phyloP scores from a whole-genome alignment of 106 monocot species.

The Dactylorhiza incarnata region DNA sequence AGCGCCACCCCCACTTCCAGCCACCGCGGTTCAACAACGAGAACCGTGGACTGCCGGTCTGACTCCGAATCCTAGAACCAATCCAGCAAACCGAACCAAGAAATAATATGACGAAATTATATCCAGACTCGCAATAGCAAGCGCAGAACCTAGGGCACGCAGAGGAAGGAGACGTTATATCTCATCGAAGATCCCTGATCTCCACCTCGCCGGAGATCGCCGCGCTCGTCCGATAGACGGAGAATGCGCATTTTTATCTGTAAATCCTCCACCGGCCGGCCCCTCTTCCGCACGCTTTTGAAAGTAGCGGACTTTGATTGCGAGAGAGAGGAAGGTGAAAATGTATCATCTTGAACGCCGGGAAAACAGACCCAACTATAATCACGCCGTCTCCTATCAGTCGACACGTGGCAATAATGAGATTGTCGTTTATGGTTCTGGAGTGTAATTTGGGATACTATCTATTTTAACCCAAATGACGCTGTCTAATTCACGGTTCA shows the following conservation, averaged over 20 bases:
- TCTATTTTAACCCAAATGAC: too few species aligned
- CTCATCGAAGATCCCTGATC: background rate
- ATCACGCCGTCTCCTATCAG: too few species aligned
- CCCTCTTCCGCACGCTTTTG: conserved; percentile 1
- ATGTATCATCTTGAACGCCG: too few species aligned
- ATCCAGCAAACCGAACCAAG: background rate
- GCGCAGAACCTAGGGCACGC: background rate
- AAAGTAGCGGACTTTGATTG: background rate
- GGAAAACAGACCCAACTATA: too few species aligned
- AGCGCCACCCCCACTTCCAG: background rate
- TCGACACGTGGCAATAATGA: too few species aligned
- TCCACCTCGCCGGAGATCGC: background rate
- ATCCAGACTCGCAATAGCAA: background rate
- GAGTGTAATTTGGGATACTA: too few species aligned
- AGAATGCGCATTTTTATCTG: background rate
- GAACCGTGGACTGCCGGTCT: background rate
- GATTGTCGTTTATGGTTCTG: too few species aligned
- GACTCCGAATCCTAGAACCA: conserved; percentile 3
- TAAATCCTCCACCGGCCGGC: background rate
- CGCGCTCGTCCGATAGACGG: background rate
- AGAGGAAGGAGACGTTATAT: background rate
- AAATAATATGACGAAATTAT: conserved; percentile 1
- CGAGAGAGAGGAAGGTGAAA: background rate
- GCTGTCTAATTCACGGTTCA: too few species aligned
- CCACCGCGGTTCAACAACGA: background rate